These are phyloP conservation scores for Dysphania ambrosioides DNA, from an alignment of 148 eudicot genomes.

Conservation along the genomic window DNA sequence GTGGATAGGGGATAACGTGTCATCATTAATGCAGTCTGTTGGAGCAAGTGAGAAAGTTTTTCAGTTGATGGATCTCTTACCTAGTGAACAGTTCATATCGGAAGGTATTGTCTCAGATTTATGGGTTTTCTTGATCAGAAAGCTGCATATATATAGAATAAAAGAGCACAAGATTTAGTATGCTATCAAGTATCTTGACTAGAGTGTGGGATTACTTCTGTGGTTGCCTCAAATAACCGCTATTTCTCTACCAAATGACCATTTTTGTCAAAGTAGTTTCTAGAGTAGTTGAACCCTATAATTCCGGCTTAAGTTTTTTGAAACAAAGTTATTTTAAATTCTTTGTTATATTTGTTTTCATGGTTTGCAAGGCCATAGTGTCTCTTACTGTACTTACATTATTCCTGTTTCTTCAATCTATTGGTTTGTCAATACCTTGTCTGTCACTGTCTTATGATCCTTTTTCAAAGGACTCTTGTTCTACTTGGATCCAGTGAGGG, in stretches of 20 bases:
- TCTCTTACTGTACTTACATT: no score
- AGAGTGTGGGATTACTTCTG: not conserved
- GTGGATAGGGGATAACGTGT: conserved; percentile 97
- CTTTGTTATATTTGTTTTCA: not conserved
- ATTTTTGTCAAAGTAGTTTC: no score
- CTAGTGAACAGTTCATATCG: conserved; percentile 69
- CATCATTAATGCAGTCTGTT: conserved; percentile 93
- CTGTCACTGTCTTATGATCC: no score
- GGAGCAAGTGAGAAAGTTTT: conserved; percentile 99
- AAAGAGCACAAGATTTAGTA: not conserved
- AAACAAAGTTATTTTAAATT: no score
- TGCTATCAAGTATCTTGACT: not conserved
- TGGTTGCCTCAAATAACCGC: conserved; percentile 1
- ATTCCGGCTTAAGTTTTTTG: no score
- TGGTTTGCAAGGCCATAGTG: not conserved
- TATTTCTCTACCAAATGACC: not conserved
- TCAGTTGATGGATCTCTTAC: conserved; percentile 81
- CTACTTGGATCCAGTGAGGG: no score
- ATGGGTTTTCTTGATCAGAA: not conserved
- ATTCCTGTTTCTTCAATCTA: no score
- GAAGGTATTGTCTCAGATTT: conserved; percentile 41
- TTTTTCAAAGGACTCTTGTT: no score
- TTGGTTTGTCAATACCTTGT: no score
- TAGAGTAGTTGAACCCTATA: no score
- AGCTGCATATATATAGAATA: not conserved